These are phyloP conservation scores for Ottelia alismoides DNA, from an alignment of 106 monocot species.

Conservation along the genomic window DNA sequence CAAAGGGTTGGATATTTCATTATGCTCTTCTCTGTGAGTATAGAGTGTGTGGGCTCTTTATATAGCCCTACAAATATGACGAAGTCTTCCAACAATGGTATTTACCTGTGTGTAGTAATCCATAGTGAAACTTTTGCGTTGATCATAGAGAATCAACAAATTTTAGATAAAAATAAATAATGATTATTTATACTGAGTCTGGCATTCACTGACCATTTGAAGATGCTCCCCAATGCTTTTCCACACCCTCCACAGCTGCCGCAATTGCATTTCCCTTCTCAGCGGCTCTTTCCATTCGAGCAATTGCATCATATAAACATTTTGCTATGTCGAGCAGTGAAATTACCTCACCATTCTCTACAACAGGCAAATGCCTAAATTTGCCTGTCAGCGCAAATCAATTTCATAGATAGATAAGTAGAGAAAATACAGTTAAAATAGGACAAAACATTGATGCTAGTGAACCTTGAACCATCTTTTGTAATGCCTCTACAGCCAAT, in stretches of 20 bases:
- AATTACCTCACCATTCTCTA: constrained; percentile 76
- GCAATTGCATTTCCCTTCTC: constrained; percentile 81
- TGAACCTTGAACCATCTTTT: constrained; percentile 85
- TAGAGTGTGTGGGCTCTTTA: too few species aligned
- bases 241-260: constrained; percentile 74
- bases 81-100: too few species aligned
- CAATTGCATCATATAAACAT: constrained; percentile 83
- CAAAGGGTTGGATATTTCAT: too few species aligned
- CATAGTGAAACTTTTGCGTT: too few species aligned
- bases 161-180: too few species aligned
- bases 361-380: constrained; percentile 78
- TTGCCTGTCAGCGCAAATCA: constrained; percentile 49
- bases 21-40: too few species aligned
- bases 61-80: too few species aligned
- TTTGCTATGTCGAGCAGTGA: constrained; percentile 75
- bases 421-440: background rate
- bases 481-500: constrained; percentile 67
- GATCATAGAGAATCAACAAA: too few species aligned
- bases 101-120: too few species aligned
- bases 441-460: background rate
- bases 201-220: constrained; percentile 47
- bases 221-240: constrained; percentile 60
- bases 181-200: too few species aligned
- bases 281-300: constrained; percentile 71
- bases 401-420: background rate